Evolutionary conservation across 2,329 filamentous ascomycete genomes (phyloP), one percentile per base, ranked within the genome.

Genomic region (Hymenoscyphus fructigenus): DNA sequence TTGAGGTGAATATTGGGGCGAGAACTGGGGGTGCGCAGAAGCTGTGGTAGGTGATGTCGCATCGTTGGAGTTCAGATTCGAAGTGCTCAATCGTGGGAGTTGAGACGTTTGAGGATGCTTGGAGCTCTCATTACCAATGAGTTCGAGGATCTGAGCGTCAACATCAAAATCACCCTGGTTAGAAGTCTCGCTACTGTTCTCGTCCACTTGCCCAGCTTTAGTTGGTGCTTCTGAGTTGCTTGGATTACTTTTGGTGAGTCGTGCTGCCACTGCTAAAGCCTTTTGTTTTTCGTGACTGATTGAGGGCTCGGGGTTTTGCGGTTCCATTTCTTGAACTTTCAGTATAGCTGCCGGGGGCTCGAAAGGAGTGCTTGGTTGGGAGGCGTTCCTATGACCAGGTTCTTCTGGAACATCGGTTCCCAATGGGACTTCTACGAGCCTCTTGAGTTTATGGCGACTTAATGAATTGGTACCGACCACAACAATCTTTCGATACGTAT

Each of bases 401-500:
- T 34, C 41, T 23, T 29, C 26, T 5, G 47, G 34, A 17, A 32
- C 10, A 7, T 62, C 41, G 20, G 50, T 17, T 20, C 32, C 55
- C 15, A 47, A 2, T 12, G 26, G 26, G 9, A 58, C 26, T 9
- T 15, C 17, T 17, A 50, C 58, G 32, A 62, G 47, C 23, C 60
- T 17, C 26, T 12, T 36, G n/a, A 41, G n/a, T 10, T 59, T 50
- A 20, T 50, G 3, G 26, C 47, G 12, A 38, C 63, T 62, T 14
- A 9, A 12, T 58, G 59, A 29, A 7, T 57, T 58, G 32, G 73
- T 75, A 2, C 85, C 86, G 4, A 88, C 62, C 2, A 89, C 82
- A 20, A 78, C 76, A 68, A 88, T 88, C 44, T 80, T 82, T 36
- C 85, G 81, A 69, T 81, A 85, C 50, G 76, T 75, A 64, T 86